Conservation (phyloP, 192 early-diverging fungal genomes). For the Coemansia sp. region DNA sequence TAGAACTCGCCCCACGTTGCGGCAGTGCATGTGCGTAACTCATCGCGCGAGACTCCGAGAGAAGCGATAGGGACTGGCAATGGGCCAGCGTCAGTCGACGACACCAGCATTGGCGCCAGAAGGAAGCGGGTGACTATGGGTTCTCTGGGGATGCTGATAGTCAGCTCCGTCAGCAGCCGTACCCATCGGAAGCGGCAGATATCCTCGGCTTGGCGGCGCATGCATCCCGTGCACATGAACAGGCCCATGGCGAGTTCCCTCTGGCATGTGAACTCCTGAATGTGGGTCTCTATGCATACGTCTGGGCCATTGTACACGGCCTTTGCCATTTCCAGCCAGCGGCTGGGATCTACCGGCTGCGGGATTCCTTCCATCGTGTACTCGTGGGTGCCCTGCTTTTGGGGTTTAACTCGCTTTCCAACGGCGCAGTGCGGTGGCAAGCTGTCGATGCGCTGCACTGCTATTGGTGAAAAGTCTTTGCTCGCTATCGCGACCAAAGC, state of each 20-base stretch:
- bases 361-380: slow-evolving; percentile 21
- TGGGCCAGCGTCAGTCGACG: not conserved
- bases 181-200: slow-evolving; percentile 15
- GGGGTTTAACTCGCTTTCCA: not conserved
- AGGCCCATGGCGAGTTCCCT: not conserved
- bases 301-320: not conserved
- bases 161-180: slow-evolving; percentile 11
- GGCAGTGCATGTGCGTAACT: not conserved
- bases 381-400: slow-evolving; percentile 12
- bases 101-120: slow-evolving; percentile 10
- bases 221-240: slow-evolving; percentile 23
- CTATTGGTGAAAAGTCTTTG: slow-evolving; percentile 14
- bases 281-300: slow-evolving; percentile 2
- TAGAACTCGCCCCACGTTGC: slow-evolving; percentile 20
- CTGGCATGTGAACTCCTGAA: not conserved
- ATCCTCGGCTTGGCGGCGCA: slow-evolving; percentile 13
- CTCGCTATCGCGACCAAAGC: not conserved
- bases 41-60: not conserved
- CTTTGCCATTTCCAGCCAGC: slow-evolving; percentile 7
- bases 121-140: slow-evolving; percentile 5
- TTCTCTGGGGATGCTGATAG: not conserved
- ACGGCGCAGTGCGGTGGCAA: slow-evolving; percentile 7
- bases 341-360: slow-evolving; percentile 15
- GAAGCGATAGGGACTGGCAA: not conserved
- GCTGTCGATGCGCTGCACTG: not conserved